Evolutionary conservation across 768 basidiomycete species (phyloP), one percentile per base, ranked within the genome.

Genomic region (Xerocomellus amylosporus): DNA sequence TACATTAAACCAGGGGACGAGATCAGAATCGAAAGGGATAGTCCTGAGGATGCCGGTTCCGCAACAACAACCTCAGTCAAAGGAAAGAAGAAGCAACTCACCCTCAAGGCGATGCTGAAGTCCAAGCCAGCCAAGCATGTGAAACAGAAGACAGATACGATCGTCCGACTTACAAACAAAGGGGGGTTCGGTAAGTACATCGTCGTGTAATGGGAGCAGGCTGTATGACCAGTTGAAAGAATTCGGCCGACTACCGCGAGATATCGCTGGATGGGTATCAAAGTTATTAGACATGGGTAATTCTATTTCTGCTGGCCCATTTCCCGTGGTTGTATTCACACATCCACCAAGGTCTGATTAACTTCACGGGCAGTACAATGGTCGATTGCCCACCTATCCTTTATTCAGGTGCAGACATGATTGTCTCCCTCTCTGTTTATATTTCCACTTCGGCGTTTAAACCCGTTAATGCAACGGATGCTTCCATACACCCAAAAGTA

Each of bases 381-480:
- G 79, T 89, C 15, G 91, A 93, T 60, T 91, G 90, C 62, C 89
- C 89, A 0, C 71, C 79, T 36, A 77, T 73, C 49, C 78, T 96
- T 5, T 77, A 83, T 14, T 86, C 88, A 8, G 94, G 93, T 5
- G 81, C 82, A 19, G 85, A 86, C 54, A 78, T 97, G 59, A 83
- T 93, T 46, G 77, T 95, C 20, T 86, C 89, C 5, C 74, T 94
- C 19, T 83, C 81, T 48, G 79, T 90, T 13, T 91, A 85, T 68
- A 74, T 95, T 33, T 79, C 82, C 31, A 71, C 79, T 10, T 71
- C 78, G 5, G 93, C 92, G 4, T 96, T 94, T 72, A 79, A 75
- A 51, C 68, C 79, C 1, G 54, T 71, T 9, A 73, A 76, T 22
- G 70, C 73, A 14, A 65, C 73, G 19, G 64, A 73, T 8, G 50